A percentile compares a stretch with the other conserved stretches of the same genome.
These are phyloP conservation scores for Kalaharituber pfeilii DNA, from an alignment of 2,329 filamentous ascomycete species.

Conservation along the genomic window DNA sequence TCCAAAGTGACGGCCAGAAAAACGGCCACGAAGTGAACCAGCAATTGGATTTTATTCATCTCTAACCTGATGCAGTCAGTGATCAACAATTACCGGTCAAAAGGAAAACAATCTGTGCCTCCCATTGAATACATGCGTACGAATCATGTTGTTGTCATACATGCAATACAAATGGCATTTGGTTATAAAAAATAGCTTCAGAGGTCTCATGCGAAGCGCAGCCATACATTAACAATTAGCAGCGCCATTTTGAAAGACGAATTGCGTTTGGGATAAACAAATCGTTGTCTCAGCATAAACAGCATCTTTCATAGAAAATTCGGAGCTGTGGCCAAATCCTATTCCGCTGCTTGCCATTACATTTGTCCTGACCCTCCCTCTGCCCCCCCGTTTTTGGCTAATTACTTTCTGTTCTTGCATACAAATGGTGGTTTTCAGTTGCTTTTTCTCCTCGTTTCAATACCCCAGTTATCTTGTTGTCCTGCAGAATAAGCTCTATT, in stretches of 20 bases:
- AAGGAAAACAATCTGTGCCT: slow-evolving; percentile 1
- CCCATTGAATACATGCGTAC: neutral
- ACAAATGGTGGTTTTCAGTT: neutral
- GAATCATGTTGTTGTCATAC: neutral
- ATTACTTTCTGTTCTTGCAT: neutral
- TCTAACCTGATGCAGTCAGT: slow-evolving; percentile 6
- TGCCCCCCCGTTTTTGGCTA: neutral
- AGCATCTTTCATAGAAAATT: too few relatives aligned
- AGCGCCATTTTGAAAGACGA: neutral
- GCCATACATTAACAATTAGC: neutral
- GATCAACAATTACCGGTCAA: neutral
- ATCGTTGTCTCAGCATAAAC: too few relatives aligned
- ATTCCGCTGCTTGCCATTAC: neutral
- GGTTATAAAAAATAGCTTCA: neutral
- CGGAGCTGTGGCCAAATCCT: too few relatives aligned
- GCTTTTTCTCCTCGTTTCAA: neutral
- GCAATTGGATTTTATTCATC: slow-evolving; percentile 19
- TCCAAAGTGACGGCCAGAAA: slow-evolving; percentile 11
- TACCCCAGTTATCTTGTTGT: neutral
- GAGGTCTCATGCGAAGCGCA: neutral
- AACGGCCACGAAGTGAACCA: slow-evolving; percentile 10
- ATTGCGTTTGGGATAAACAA: too few relatives aligned
- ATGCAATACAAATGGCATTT: neutral
- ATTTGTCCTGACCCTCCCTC: neutral
- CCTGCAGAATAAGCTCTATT: neutral